These are phyloP conservation scores for Boletellus ananas DNA, from an alignment of 768 basidiomycete species.

Conservation along the genomic window DNA sequence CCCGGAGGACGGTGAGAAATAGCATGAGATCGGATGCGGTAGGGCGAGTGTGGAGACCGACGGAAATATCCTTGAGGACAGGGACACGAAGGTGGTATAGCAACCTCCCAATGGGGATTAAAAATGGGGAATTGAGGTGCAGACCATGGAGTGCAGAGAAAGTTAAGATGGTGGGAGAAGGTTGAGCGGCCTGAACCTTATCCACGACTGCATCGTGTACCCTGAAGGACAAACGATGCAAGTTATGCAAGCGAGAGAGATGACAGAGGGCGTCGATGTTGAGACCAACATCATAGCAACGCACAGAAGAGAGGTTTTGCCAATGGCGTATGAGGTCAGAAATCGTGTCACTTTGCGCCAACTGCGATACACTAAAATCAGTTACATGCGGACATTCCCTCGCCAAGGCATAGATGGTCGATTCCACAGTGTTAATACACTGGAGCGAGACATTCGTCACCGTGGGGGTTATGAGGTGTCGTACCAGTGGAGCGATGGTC, in stretches of 20 bases:
- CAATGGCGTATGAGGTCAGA: conserved; percentile 7
- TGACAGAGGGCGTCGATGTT: not conserved
- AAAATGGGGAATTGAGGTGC: not conserved
- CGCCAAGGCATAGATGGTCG: not conserved
- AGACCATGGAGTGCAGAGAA: conserved; percentile 3
- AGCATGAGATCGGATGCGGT: not conserved
- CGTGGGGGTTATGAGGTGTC: conserved; percentile 3
- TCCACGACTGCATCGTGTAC: not conserved
- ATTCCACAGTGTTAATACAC: not conserved
- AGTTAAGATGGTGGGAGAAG: not conserved
- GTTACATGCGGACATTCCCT: conserved; percentile 1
- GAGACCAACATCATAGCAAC: not conserved
- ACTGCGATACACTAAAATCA: not conserved
- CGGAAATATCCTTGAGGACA: not conserved
- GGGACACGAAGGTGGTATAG: not conserved
- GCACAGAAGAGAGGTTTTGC: conserved; percentile 1
- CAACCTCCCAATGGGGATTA: not conserved
- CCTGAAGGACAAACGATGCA: not conserved
- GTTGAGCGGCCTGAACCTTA: not conserved
- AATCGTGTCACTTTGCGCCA: not conserved
- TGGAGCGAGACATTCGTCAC: not conserved
- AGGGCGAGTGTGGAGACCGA: not conserved
- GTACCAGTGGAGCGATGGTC: conserved; percentile 3
- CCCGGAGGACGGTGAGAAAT: conserved; percentile 3
- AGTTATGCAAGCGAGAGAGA: conserved; percentile 1